phyloP scores from a whole-genome alignment of 1,139 yeast species.

The Debaryomyces sp. region DNA sequence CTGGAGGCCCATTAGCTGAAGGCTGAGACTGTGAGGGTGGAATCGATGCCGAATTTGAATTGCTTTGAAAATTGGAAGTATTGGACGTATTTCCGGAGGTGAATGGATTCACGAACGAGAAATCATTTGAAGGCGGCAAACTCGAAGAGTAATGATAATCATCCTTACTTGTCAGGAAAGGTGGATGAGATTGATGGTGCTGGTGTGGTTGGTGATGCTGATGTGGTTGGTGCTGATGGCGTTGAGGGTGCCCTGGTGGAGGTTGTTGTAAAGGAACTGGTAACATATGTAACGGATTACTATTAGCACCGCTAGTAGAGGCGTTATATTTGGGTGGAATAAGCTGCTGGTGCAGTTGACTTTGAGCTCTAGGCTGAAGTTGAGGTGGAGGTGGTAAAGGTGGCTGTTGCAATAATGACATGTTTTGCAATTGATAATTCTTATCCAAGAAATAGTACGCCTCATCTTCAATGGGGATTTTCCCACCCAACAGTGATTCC shows the following conservation, averaged over 20 bases:
- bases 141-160: neutral
- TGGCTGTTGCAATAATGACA: slow-evolving; percentile 32
- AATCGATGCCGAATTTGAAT: neutral
- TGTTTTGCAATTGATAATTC: slow-evolving; percentile 47
- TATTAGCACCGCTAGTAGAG: neutral
- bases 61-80: neutral
- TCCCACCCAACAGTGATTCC: slow-evolving; percentile 62
- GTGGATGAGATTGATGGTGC: slow-evolving; percentile 4
- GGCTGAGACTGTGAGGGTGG: neutral
- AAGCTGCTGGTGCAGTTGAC: slow-evolving; percentile 10
- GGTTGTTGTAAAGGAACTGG: slow-evolving; percentile 9
- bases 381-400: slow-evolving; percentile 9
- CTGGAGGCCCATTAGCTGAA: neutral
- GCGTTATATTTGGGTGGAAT: slow-evolving; percentile 7
- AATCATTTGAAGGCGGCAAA: slow-evolving; percentile 2
- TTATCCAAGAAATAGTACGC: slow-evolving; percentile 54
- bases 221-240: slow-evolving; percentile 10
- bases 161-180: neutral
- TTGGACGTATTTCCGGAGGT: slow-evolving; percentile 1
- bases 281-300: slow-evolving; percentile 4
- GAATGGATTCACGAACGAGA: slow-evolving; percentile 5
- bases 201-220: slow-evolving; percentile 9
- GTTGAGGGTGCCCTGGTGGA: slow-evolving; percentile 12
- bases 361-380: slow-evolving; percentile 10
- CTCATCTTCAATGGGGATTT: slow-evolving; percentile 54